Evolutionary conservation across 208 protist species (phyloP).

Genomic region (Zelonia costaricensis): DNA sequence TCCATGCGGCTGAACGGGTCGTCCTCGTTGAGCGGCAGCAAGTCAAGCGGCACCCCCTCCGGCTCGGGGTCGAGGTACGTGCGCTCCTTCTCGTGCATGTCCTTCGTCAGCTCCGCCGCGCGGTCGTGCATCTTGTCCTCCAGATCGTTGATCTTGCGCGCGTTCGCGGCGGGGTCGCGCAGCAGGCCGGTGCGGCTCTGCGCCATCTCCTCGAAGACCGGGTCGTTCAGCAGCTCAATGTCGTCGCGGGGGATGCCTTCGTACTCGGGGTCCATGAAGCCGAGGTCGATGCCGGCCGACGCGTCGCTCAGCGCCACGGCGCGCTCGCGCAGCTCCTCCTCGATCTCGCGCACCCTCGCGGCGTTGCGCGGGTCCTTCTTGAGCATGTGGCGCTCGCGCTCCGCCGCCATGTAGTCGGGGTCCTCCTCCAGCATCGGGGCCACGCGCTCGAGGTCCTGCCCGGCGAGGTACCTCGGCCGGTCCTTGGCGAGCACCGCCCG

Average conservation of each 20-base stretch:
- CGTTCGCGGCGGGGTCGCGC: conserved; percentile 54
- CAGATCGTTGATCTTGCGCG: conserved; percentile 60
- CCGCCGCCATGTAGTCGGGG: conserved; percentile 40
- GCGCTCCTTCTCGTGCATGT: conserved; percentile 59
- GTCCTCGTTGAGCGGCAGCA: conserved; percentile 74
- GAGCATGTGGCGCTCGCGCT: conserved; percentile 52
- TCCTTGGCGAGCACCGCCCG: conserved; percentile 60
- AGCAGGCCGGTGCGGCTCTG: conserved; percentile 41
- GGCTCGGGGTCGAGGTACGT: conserved; percentile 62
- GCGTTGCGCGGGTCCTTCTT: conserved; percentile 71
- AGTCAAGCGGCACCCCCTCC: conserved; percentile 56
- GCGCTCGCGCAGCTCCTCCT: conserved; percentile 36
- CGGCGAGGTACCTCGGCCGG: conserved; percentile 52
- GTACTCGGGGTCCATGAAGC: conserved; percentile 67
- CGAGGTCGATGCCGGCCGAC: conserved; percentile 33
- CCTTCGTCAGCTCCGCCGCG: conserved; percentile 49
- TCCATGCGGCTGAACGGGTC: conserved; percentile 49
- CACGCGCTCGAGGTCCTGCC: conserved; percentile 41
- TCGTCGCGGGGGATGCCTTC: conserved; percentile 68
- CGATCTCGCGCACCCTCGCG: conserved; percentile 44
- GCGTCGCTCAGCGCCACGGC: conserved; percentile 43
- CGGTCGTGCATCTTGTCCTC: conserved; percentile 71
- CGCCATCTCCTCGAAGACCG: conserved; percentile 46
- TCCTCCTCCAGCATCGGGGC: conserved; percentile 51
- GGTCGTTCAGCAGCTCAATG: conserved; percentile 55